Evolutionary conservation across 2,329 filamentous ascomycete species (phyloP), one percentile per base, ranked within the genome.

Genomic region (Canariomyces notabilis): DNA sequence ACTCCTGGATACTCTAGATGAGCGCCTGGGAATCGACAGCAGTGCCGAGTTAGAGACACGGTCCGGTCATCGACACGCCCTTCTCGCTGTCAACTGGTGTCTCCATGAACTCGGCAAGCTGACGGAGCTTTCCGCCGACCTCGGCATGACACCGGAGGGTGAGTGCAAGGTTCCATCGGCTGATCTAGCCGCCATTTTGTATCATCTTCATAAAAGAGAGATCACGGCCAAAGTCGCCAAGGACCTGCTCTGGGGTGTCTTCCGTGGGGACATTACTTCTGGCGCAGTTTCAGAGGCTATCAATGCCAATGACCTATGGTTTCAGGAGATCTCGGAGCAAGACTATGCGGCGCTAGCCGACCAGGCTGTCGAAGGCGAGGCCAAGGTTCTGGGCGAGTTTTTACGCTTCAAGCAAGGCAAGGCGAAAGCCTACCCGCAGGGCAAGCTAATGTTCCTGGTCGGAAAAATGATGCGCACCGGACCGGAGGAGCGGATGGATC

Each of bases 101-200:
- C 72, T 89, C 22, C 85, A 90, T 58, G 85, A 89, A 58, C 73
- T 89, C 2, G 86, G 85, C 6, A 82, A 83, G 2, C 66, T 89
- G 9, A 80, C 78, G 11, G 73, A 77, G 1, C 76, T 79, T 5
- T 57, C 62, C 12, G 64, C 61, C 36, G 57, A 54, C 5, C 51
- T 65, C 6, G 56, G 50, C 12, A 61, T 62, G 49, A 71, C 71
- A 0, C 55, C 67, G 2, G 67, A 73, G 2, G 76, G 76, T 4
- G 65, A 73, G 19, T 77, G 73, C 50, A 67, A 71, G 23, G 66
- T 81, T 2, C 71, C 75, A 0, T 68, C 67, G 9, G 53, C 47
- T 1, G 64, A 73, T 20, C 69, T 82, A 6, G 70, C 76, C 1
- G 71, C 77, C 46, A 69, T 82, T 1, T 60, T 81, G 0, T 64